Conservation (phyloP, 768 basidiomycete species). For the Mycena olivaceomarginata region DNA sequence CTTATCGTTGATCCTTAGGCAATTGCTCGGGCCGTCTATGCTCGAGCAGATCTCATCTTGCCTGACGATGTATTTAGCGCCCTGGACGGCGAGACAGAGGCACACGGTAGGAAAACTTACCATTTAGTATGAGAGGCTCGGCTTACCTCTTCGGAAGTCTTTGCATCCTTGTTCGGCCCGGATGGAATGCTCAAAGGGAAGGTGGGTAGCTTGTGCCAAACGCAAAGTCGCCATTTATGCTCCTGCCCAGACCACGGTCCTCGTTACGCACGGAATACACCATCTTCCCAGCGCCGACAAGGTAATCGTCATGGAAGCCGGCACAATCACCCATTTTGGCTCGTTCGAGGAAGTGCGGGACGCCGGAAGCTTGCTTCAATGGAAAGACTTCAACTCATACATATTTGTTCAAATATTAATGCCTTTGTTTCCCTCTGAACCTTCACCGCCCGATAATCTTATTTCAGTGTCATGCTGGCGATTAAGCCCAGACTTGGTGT, state of each 20-base stretch:
- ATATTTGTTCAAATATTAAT: too few species aligned
- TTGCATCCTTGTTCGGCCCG: conserved; percentile 36
- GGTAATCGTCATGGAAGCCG: conserved; percentile 35
- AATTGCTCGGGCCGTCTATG: conserved; percentile 38
- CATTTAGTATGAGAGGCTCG: neutral
- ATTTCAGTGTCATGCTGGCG: too few species aligned
- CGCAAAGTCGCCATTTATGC: neutral
- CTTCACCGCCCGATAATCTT: too few species aligned
- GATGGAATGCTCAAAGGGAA: conserved; percentile 37
- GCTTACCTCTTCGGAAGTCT: conserved; percentile 19
- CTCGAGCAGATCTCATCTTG: conserved; percentile 35
- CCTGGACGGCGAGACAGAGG: conserved; percentile 36
- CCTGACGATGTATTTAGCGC: conserved; percentile 40
- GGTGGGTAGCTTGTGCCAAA: neutral
- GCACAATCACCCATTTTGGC: conserved; percentile 35
- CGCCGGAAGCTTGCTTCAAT: too few species aligned
- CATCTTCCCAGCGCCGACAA: conserved; percentile 39
- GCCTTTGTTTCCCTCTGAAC: too few species aligned
- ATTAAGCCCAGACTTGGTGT: too few species aligned
- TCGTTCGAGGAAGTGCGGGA: conserved; percentile 35
- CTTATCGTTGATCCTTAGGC: conserved; percentile 10
- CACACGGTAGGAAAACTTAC: conserved; percentile 16
- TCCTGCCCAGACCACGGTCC: conserved; percentile 32
- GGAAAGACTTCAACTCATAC: too few species aligned
- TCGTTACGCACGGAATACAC: conserved; percentile 39